Conservation (phyloP, 2,329 filamentous ascomycete species). For the Fusarium redolens region DNA sequence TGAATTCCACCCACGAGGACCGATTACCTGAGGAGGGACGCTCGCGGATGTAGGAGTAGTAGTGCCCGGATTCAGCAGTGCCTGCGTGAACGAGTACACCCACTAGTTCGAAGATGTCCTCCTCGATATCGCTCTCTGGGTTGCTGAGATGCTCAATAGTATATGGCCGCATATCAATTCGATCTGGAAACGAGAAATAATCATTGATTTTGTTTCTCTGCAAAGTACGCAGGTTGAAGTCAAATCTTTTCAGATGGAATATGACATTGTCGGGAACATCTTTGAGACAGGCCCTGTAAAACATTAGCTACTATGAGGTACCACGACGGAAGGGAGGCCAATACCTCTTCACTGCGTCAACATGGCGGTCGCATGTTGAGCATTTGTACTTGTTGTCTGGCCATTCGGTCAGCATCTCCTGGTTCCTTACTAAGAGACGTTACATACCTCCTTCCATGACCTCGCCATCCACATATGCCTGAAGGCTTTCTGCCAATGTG, state of each 20-base stretch:
- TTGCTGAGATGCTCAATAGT: conserved; percentile 86
- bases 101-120: conserved; percentile 92
- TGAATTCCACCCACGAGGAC: conserved; percentile 87
- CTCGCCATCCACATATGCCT: conserved; percentile 96
- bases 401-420: conserved; percentile 13
- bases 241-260: conserved; percentile 91
- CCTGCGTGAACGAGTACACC: conserved; percentile 94
- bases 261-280: conserved; percentile 94
- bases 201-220: conserved; percentile 95
- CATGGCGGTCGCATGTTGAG: conserved; percentile 86
- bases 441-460: conserved; percentile 86
- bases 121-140: conserved; percentile 62
- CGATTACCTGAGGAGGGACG: conserved; percentile 66
- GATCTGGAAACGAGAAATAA: conserved; percentile 85
- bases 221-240: conserved; percentile 81
- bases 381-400: conserved; percentile 98
- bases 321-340: not conserved
- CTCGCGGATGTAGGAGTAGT: conserved; percentile 95
- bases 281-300: conserved; percentile 82
- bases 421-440: conserved; percentile 1
- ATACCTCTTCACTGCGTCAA: conserved; percentile 90
- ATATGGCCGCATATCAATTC: conserved; percentile 89
- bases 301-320: not conserved
- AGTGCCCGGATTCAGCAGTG: conserved; percentile 93
- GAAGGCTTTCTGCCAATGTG: conserved; percentile 84